Evolutionary conservation across 2,329 filamentous ascomycete genomes (phyloP).

Genomic region (Piedraia hortae): DNA sequence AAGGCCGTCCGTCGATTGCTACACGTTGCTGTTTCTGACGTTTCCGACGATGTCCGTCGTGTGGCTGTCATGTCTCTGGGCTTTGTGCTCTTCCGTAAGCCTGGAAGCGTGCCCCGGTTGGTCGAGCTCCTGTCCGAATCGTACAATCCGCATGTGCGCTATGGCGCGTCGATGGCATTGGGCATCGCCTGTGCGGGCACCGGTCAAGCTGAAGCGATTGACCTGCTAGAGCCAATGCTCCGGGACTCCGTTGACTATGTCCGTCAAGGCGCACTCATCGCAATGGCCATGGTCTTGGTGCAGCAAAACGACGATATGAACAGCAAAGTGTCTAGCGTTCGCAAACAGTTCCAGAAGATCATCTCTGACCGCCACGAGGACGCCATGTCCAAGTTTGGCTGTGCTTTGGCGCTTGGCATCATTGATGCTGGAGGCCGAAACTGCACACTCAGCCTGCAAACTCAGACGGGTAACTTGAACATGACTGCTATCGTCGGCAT

Average conservation of each 20-base stretch:
- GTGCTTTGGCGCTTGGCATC: slow-evolving; percentile 77
- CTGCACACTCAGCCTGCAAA: slow-evolving; percentile 93
- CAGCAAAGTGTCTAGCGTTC: slow-evolving; percentile 71
- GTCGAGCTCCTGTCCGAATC: slow-evolving; percentile 93
- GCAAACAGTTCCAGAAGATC: slow-evolving; percentile 84
- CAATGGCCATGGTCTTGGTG: slow-evolving; percentile 94
- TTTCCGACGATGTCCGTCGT: slow-evolving; percentile 87
- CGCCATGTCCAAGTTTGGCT: slow-evolving; percentile 97
- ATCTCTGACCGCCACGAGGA: slow-evolving; percentile 88
- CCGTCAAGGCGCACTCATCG: slow-evolving; percentile 79
- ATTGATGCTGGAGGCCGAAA: slow-evolving; percentile 95
- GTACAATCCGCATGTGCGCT: slow-evolving; percentile 94
- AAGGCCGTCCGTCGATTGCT: slow-evolving; percentile 91
- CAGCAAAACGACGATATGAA: slow-evolving; percentile 98
- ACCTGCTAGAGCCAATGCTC: slow-evolving; percentile 94
- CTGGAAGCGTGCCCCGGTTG: slow-evolving; percentile 90
- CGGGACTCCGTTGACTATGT: slow-evolving; percentile 98
- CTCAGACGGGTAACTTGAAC: slow-evolving; percentile 92
- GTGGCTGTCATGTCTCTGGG: slow-evolving; percentile 94
- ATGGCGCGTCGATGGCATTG: slow-evolving; percentile 91
- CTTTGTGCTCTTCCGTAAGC: slow-evolving; percentile 95
- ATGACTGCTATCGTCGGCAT: slow-evolving; percentile 96
- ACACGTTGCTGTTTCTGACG: slow-evolving; percentile 89
- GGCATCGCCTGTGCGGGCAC: slow-evolving; percentile 96
- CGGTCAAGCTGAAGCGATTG: slow-evolving; percentile 82